Conservation (phyloP, 352 stramenopile genomes). For the Phytophthora hybrid region DNA sequence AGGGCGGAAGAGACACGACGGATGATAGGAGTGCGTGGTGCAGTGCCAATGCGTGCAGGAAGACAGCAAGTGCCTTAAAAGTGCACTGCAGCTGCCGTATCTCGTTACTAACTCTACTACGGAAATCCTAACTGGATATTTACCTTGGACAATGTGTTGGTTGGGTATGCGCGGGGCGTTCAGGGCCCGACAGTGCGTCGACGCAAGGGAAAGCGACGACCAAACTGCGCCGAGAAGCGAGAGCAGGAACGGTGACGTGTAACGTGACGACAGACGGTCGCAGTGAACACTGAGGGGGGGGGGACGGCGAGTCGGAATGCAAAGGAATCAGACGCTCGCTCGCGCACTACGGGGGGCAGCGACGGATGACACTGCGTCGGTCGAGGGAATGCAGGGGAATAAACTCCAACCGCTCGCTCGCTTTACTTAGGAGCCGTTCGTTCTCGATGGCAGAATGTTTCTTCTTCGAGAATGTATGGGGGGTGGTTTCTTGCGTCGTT, state of each 20-base stretch:
- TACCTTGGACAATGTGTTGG: conserved; percentile 41
- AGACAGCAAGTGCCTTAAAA: neutral
- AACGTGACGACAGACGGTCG: conserved; percentile 17
- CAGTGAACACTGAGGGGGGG: conserved; percentile 7
- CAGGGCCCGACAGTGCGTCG: conserved; percentile 12
- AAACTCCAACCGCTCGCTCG: conserved; percentile 15
- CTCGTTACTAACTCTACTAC: conserved; percentile 8
- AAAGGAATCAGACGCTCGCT: conserved; percentile 31
- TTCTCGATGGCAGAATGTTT: conserved; percentile 3
- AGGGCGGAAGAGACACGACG: conserved; percentile 22
- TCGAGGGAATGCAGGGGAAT: conserved; percentile 15
- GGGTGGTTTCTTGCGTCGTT: conserved; percentile 21
- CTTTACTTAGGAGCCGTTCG: conserved; percentile 21
- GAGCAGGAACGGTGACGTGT: conserved; percentile 22
- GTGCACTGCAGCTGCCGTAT: conserved; percentile 9
- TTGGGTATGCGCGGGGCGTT: conserved; percentile 15
- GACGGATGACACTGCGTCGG: conserved; percentile 1
- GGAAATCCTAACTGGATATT: conserved; percentile 23
- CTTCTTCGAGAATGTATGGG: conserved; percentile 41
- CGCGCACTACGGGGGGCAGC: neutral
- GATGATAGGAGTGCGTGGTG: conserved; percentile 19
- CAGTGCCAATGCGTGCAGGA: conserved; percentile 4
- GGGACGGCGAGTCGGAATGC: conserved; percentile 32
- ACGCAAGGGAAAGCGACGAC: conserved; percentile 12
- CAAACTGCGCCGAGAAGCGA: conserved; percentile 18